Conservation (phyloP, 1,284 basidiomycete genomes). For the Papiliotrema laurentii region DNA sequence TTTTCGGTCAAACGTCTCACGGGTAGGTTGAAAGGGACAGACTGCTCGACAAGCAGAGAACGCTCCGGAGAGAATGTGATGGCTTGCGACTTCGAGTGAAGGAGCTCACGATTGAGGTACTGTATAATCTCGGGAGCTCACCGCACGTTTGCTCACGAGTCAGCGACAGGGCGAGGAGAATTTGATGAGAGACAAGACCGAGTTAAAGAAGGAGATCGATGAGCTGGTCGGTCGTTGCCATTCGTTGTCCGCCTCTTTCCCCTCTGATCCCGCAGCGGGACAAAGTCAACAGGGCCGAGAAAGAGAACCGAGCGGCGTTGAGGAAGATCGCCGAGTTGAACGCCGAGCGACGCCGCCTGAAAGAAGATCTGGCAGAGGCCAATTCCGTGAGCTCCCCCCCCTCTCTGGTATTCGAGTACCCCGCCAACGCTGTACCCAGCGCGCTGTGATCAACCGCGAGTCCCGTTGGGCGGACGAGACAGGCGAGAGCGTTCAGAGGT, state of each 20-base stretch:
- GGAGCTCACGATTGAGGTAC: background rate
- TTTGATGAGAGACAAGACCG: constrained; percentile 9
- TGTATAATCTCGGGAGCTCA: background rate
- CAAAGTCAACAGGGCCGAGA: background rate
- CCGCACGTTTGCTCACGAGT: background rate
- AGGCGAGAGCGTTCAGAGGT: too few species aligned
- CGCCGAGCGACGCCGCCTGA: background rate
- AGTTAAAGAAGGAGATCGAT: constrained; percentile 4
- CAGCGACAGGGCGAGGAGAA: background rate
- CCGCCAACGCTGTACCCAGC: too few species aligned
- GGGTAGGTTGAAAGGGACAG: constrained; percentile 1
- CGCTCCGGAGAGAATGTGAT: background rate
- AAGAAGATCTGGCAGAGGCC: background rate
- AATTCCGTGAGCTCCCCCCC: background rate
- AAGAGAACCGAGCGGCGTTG: background rate
- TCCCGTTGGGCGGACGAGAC: background rate
- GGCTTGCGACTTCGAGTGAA: background rate
- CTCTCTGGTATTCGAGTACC: too few species aligned
- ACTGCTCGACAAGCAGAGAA: constrained; percentile 1
- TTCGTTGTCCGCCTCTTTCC: too few species aligned
- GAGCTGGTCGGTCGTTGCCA: constrained; percentile 9
- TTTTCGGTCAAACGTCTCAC: too few species aligned
- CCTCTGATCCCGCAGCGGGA: background rate
- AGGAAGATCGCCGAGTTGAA: constrained; percentile 4
- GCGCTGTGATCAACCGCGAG: too few species aligned